Evolutionary conservation across 139 green algal species (phyloP).

Genomic region (Coccomyxa sp.): DNA sequence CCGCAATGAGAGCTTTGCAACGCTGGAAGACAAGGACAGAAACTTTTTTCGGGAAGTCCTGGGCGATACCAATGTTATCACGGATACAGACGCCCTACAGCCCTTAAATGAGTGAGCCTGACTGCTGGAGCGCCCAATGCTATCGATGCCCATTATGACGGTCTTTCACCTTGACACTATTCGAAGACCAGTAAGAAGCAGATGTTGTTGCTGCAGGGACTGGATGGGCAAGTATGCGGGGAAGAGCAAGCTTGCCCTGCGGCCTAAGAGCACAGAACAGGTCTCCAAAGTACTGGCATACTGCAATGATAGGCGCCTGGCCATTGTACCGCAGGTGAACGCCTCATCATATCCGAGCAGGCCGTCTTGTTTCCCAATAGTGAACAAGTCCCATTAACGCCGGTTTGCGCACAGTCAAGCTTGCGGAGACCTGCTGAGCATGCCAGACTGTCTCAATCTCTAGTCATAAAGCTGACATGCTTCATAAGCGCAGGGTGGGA

Average conservation of each 20-base stretch:
- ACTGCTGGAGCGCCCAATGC: too few relatives aligned
- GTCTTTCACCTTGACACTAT: too few relatives aligned
- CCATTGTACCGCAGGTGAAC: slow-evolving; percentile 90
- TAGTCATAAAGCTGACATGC: background rate
- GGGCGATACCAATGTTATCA: slow-evolving; percentile 55
- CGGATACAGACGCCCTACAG: slow-evolving; percentile 52
- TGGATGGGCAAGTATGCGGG: slow-evolving; percentile 91
- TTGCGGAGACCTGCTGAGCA: too few relatives aligned
- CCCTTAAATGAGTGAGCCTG: slow-evolving; percentile 65
- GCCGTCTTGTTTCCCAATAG: background rate
- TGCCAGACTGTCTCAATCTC: too few relatives aligned
- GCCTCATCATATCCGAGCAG: background rate
- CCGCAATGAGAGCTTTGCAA: background rate
- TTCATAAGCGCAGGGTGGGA: slow-evolving; percentile 78
- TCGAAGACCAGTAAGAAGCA: too few relatives aligned
- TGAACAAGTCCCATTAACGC: too few relatives aligned
- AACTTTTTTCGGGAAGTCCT: slow-evolving; percentile 54
- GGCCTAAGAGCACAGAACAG: slow-evolving; percentile 58
- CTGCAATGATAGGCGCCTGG: slow-evolving; percentile 69
- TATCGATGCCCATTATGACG: too few relatives aligned
- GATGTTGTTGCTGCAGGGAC: slow-evolving; percentile 41
- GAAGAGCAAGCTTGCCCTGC: slow-evolving; percentile 43
- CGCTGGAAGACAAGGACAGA: slow-evolving; percentile 6
- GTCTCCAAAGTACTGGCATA: slow-evolving; percentile 70
- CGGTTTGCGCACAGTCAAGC: too few relatives aligned